Evolutionary conservation across 2,329 filamentous ascomycete species (phyloP).

Genomic region (Rutstroemia sp.): DNA sequence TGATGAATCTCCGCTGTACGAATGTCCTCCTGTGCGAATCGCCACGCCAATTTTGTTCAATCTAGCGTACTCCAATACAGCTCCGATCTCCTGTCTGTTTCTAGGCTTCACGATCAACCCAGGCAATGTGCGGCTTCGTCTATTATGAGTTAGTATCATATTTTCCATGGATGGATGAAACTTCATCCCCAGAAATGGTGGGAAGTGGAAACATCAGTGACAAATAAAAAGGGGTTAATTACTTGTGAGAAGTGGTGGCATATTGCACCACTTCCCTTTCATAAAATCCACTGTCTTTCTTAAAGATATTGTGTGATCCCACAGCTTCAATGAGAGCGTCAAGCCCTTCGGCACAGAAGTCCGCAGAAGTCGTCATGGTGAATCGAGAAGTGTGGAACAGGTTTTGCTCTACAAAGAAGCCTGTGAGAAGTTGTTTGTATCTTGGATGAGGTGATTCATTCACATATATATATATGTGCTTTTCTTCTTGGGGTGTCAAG

Average conservation of each 20-base stretch:
- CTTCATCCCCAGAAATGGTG: neutral
- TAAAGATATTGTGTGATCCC: slow-evolving; percentile 27
- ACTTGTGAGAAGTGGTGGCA: neutral
- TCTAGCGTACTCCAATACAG: slow-evolving; percentile 35
- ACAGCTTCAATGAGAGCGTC: slow-evolving; percentile 27
- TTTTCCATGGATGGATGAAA: neutral
- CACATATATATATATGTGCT: neutral
- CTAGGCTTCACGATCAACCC: slow-evolving; percentile 38
- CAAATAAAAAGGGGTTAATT: neutral
- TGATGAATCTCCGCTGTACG: slow-evolving; percentile 43
- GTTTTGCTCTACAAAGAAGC: too few species aligned
- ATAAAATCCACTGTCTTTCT: neutral
- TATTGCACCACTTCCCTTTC: neutral
- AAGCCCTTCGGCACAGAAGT: neutral
- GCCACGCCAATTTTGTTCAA: slow-evolving; percentile 36
- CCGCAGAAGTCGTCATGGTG: neutral
- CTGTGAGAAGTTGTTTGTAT: neutral
- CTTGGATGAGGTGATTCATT: neutral
- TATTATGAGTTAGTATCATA: neutral
- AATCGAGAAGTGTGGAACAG: neutral
- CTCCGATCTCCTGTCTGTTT: slow-evolving; percentile 36
- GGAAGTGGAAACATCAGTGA: neutral
- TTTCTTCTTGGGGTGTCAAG: neutral
- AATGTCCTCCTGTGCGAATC: slow-evolving; percentile 40
- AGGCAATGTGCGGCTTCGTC: slow-evolving; percentile 21